phyloP scores from a whole-genome alignment of 1,284 basidiomycete species.

The Takashimella koratensis region DNA sequence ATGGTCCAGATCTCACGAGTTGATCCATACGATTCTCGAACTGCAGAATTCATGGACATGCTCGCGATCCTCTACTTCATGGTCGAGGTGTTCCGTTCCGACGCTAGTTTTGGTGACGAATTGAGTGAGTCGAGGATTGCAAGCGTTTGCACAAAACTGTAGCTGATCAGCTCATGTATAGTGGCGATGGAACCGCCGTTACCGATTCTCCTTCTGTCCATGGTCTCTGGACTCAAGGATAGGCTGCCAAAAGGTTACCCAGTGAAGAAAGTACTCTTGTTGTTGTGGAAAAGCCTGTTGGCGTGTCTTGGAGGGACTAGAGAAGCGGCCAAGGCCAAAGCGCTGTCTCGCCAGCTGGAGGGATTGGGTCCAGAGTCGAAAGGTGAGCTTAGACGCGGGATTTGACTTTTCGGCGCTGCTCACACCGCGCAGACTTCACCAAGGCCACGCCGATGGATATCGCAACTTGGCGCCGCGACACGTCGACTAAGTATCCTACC shows the following conservation, averaged over 20 bases:
- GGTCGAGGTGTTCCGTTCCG: conserved; percentile 84
- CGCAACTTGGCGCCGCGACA: conserved; percentile 79
- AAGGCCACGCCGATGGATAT: conserved; percentile 87
- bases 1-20: conserved; percentile 9
- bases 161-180: conserved; percentile 49
- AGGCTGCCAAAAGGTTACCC: conserved; percentile 88
- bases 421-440: conserved; percentile 55
- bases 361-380: conserved; percentile 64
- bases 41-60: conserved; percentile 85
- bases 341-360: conserved; percentile 75
- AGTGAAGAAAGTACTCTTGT: conserved; percentile 77
- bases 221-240: conserved; percentile 85
- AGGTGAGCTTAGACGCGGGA: conserved; percentile 42
- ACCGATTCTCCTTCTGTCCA: conserved; percentile 85
- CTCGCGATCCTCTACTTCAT: conserved; percentile 90
- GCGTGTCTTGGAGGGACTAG: conserved; percentile 88
- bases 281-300: conserved; percentile 92
- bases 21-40: conserved; percentile 46
- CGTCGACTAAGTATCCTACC: conserved; percentile 88
- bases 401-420: conserved; percentile 1
- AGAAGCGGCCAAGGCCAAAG: conserved; percentile 80
- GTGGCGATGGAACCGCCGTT: conserved; percentile 94
- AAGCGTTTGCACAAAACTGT: too few species aligned
- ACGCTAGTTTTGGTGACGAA: conserved; percentile 91
- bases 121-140: conserved; percentile 63